Percentiles rank a stretch among this genome's conserved stretches.
Evolutionary conservation across 495 filamentous ascomycete genomes (phyloP).

Genomic region (Talaromyces borbonicus): DNA sequence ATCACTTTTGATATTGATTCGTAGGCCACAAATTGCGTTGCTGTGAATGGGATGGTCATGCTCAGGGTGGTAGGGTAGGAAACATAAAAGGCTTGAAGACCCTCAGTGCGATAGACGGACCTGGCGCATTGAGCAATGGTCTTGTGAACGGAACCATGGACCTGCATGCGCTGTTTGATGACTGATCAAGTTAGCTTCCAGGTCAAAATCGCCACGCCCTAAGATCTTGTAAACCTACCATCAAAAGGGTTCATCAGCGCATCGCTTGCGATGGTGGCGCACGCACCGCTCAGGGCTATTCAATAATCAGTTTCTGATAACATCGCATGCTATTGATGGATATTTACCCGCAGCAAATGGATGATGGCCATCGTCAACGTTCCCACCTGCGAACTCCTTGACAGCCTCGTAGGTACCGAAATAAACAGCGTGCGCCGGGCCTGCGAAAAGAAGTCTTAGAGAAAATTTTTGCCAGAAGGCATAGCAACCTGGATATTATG

Average conservation of each 20-base stretch:
- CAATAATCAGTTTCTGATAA: constrained; percentile 7
- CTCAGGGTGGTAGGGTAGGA: constrained; percentile 96
- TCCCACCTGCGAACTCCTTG: constrained; percentile 91
- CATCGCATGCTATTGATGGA: neutral
- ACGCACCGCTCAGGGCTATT: constrained; percentile 79
- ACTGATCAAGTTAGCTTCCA: constrained; percentile 43
- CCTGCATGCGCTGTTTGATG: constrained; percentile 99
- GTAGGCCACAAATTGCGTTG: constrained; percentile 92
- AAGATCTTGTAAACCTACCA: constrained; percentile 55
- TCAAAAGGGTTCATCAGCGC: constrained; percentile 99
- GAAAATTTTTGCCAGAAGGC: constrained; percentile 20
- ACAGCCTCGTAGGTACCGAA: constrained; percentile 97
- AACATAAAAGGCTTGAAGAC: constrained; percentile 88
- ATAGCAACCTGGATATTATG: neutral
- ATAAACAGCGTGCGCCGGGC: constrained; percentile 94
- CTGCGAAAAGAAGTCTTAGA: too few species aligned
- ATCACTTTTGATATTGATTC: constrained; percentile 90
- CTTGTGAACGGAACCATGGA: constrained; percentile 86
- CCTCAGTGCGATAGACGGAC: constrained; percentile 79
- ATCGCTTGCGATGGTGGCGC: constrained; percentile 92
- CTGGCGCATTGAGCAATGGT: constrained; percentile 76
- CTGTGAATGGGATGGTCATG: constrained; percentile 98
- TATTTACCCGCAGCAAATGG: constrained; percentile 77
- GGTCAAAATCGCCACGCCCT: too few species aligned
- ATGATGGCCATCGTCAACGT: constrained; percentile 80